Evolutionary conservation across 2,329 filamentous ascomycete genomes (phyloP).

Genomic region (Pseudopyricularia javanii): DNA sequence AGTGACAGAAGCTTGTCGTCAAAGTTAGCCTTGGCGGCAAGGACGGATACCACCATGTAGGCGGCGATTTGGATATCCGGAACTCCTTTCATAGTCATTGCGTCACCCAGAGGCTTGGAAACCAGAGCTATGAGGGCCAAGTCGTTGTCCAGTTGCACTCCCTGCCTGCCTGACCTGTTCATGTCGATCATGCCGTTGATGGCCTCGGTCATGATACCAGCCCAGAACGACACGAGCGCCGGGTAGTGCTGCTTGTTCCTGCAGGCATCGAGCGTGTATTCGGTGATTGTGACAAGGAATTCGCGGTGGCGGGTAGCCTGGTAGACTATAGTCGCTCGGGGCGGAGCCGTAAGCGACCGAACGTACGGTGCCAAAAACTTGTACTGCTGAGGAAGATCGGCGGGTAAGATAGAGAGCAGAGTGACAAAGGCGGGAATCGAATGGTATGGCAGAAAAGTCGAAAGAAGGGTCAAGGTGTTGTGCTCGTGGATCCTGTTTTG

Average conservation of each 20-base stretch:
- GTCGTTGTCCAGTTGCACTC: conserved; percentile 68
- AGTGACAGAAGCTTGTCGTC: conserved; percentile 70
- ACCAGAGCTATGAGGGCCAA: conserved; percentile 60
- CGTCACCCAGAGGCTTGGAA: conserved; percentile 62
- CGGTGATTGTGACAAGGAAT: conserved; percentile 67
- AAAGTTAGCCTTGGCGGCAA: conserved; percentile 71
- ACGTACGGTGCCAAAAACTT: conserved; percentile 82
- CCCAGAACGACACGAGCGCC: conserved; percentile 80
- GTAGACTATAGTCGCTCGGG: conserved; percentile 71
- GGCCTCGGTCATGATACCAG: conserved; percentile 73
- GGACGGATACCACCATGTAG: conserved; percentile 81
- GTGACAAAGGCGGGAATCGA: conserved; percentile 74
- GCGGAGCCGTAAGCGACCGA: conserved; percentile 60
- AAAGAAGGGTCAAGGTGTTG: conserved; percentile 65
- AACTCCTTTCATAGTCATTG: conserved; percentile 61
- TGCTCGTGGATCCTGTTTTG: conserved; percentile 69
- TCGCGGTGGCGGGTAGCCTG: conserved; percentile 66
- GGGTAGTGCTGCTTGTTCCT: conserved; percentile 62
- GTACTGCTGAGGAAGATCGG: conserved; percentile 61
- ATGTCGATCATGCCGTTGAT: conserved; percentile 72
- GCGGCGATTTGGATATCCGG: conserved; percentile 74
- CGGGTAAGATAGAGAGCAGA: conserved; percentile 74
- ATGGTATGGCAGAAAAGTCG: conserved; percentile 90
- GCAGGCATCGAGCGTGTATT: conserved; percentile 66
- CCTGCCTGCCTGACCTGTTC: conserved; percentile 60